These are phyloP conservation scores for Amanita inopinata DNA, from an alignment of 768 basidiomycete species.

Conservation along the genomic window DNA sequence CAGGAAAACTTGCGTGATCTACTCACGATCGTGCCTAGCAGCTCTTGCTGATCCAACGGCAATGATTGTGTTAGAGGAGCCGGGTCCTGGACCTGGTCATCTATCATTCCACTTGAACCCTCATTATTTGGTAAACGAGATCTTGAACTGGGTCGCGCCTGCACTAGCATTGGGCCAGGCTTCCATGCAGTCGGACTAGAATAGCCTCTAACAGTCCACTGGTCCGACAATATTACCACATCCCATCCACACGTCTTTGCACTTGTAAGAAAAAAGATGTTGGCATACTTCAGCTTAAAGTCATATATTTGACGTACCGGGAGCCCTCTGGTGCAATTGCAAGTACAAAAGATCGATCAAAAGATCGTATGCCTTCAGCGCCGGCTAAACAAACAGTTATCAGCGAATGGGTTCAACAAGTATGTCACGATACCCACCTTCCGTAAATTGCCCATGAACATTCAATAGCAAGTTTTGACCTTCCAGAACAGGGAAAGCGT, in stretches of 20 bases:
- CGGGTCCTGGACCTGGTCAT: constrained; percentile 16
- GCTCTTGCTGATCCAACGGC: constrained; percentile 38
- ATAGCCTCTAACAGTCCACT: constrained; percentile 74
- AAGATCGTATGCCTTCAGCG: constrained; percentile 74
- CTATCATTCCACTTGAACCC: constrained; percentile 18
- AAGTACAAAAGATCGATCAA: constrained; percentile 87
- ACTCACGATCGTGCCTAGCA: constrained; percentile 50
- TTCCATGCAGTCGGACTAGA: constrained; percentile 76
- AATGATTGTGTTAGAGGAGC: constrained; percentile 19
- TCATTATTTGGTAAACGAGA: constrained; percentile 17
- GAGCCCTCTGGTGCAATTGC: constrained; percentile 75
- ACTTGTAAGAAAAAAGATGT: constrained; percentile 24
- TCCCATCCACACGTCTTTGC: constrained; percentile 85
- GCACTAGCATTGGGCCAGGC: constrained; percentile 65
- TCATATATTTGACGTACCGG: constrained; percentile 62
- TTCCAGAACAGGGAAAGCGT: constrained; percentile 70
- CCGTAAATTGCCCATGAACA: constrained; percentile 85
- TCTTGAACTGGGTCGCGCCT: constrained; percentile 29
- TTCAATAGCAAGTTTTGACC: constrained; percentile 59
- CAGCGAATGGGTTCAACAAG: background rate
- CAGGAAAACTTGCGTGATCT: constrained; percentile 10
- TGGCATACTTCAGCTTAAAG: background rate
- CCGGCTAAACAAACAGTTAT: constrained; percentile 17
- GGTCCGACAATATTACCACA: constrained; percentile 82
- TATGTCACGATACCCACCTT: constrained; percentile 46